Evolutionary conservation across 2,329 filamentous ascomycete species (phyloP), one percentile per base, ranked within the genome.

Genomic region (Bisporella sp.): DNA sequence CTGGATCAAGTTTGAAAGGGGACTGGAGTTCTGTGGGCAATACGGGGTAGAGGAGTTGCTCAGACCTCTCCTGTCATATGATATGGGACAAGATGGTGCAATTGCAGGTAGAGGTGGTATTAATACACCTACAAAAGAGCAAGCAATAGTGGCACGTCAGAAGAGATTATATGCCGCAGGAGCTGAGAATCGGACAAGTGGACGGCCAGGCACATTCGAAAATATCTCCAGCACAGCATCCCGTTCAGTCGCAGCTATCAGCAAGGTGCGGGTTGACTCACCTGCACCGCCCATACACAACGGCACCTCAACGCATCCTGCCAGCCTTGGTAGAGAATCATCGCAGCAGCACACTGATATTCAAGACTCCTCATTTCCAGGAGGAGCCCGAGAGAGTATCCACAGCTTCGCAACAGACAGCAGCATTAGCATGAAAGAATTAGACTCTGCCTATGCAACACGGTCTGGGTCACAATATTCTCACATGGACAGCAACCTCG

Each of bases 111-210:
- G 83, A 44, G 87, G 86, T 44, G 81, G 84, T 58, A 79, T 96
- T 60, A 92, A 97, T 62, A 97, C 93, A 0, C 93, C 93, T 0
- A 99, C 93, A 37, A 99, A 99, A 69, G 93, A 97, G 69, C 93
- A 97, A 69, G 93, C 93, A 54, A 96, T 97, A 91, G 93, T 93
- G 7, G 92, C 92, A 4, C 86, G 90, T 69, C 76, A 93, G 59
- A 97, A 99, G 68, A 82, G 92, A 57, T 82, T 96, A 69, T 97
- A 96, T 70, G 95, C 85, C 58, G 77, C 81, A 45, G 80, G 77
- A 42, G 74, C 81, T 48, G 89, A 95, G 51, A 81, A 76, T 45
- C 79, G 89, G 46, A 71, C 76, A 9, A 82, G 81, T 60, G 82
- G 79, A 62, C 60, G 82, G 13, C 83, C 87, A 44, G 91, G 90